Percentiles rank a stretch among this genome's conserved stretches.
phyloP scores from a whole-genome alignment of 2,329 filamentous ascomycete genomes.

The Shiraia bambusicola region DNA sequence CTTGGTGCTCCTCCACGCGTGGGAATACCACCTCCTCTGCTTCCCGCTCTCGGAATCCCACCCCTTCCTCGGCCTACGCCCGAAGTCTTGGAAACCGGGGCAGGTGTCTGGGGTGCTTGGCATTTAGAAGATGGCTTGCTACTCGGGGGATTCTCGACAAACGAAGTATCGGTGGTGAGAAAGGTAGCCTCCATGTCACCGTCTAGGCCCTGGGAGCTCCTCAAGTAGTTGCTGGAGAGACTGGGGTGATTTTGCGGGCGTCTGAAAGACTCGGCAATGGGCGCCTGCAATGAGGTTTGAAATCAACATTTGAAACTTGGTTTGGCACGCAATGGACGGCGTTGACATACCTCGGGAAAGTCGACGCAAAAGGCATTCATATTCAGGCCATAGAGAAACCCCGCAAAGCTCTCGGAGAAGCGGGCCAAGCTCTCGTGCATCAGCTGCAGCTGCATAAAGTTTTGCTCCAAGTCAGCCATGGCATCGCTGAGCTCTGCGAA shows the following conservation, averaged over 20 bases:
- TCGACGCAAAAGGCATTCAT: slow-evolving; percentile 99
- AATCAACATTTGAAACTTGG: neutral
- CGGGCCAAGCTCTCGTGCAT: slow-evolving; percentile 93
- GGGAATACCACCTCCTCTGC: slow-evolving; percentile 38
- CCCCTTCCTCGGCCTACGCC: slow-evolving; percentile 31
- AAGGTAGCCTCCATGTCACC: slow-evolving; percentile 75
- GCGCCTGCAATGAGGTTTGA: slow-evolving; percentile 59
- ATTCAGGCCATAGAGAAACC: slow-evolving; percentile 92
- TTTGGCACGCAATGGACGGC: neutral
- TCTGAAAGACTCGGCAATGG: slow-evolving; percentile 79
- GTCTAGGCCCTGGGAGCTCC: slow-evolving; percentile 28
- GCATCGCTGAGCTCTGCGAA: slow-evolving; percentile 93
- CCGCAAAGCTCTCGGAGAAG: slow-evolving; percentile 94
- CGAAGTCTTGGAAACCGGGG: slow-evolving; percentile 23
- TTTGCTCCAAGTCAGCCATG: slow-evolving; percentile 93
- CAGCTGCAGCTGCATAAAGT: slow-evolving; percentile 94
- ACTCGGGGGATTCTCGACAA: slow-evolving; percentile 78
- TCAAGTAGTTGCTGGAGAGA: slow-evolving; percentile 21
- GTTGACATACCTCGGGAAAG: slow-evolving; percentile 75
- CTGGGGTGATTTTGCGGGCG: slow-evolving; percentile 35
- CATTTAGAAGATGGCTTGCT: slow-evolving; percentile 51
- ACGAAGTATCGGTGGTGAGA: slow-evolving; percentile 89
- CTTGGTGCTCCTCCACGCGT: slow-evolving; percentile 35
- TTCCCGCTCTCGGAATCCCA: slow-evolving; percentile 36
- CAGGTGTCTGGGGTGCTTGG: slow-evolving; percentile 39